Percentiles rank a stretch among this genome's conserved stretches.
Evolutionary conservation across 257 asterid species (phyloP).

Genomic region (Apocynum venetum): DNA sequence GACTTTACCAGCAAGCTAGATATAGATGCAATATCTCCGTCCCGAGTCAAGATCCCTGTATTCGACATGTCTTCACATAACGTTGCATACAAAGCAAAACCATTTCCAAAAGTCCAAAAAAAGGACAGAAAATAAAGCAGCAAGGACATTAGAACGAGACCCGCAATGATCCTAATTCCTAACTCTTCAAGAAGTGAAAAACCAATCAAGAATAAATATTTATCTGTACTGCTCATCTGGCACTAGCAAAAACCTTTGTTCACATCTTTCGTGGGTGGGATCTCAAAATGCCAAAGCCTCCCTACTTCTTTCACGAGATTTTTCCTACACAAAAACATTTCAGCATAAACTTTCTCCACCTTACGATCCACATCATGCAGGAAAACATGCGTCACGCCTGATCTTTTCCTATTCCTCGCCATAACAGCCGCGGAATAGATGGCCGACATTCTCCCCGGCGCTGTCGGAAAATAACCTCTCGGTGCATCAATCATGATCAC

Average conservation of each 20-base stretch:
- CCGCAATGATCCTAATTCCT: too few species aligned
- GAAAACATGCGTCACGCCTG: constrained; percentile 69
- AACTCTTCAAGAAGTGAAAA: too few species aligned
- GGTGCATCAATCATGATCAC: constrained; percentile 91
- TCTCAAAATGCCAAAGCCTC: constrained; percentile 68
- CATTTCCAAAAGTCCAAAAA: background rate
- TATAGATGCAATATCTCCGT: too few species aligned
- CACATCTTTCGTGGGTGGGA: constrained; percentile 43
- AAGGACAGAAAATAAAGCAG: too few species aligned
- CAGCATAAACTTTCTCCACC: constrained; percentile 74
- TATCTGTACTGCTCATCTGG: too few species aligned
- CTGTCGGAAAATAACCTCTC: constrained; percentile 65
- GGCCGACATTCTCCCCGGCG: constrained; percentile 93
- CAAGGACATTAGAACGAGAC: too few species aligned
- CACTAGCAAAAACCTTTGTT: constrained; percentile 44
- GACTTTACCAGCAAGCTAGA: too few species aligned
- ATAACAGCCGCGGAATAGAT: constrained; percentile 86
- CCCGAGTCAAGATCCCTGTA: too few species aligned
- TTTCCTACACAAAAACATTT: constrained; percentile 61
- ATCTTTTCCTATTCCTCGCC: constrained; percentile 65
- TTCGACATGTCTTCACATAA: too few species aligned
- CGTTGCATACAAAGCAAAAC: background rate
- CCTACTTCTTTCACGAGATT: constrained; percentile 48
- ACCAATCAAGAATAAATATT: too few species aligned
- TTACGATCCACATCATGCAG: constrained; percentile 79